Conservation (phyloP, 768 basidiomycete genomes). For the Sistotremastrum niveocremeum region DNA sequence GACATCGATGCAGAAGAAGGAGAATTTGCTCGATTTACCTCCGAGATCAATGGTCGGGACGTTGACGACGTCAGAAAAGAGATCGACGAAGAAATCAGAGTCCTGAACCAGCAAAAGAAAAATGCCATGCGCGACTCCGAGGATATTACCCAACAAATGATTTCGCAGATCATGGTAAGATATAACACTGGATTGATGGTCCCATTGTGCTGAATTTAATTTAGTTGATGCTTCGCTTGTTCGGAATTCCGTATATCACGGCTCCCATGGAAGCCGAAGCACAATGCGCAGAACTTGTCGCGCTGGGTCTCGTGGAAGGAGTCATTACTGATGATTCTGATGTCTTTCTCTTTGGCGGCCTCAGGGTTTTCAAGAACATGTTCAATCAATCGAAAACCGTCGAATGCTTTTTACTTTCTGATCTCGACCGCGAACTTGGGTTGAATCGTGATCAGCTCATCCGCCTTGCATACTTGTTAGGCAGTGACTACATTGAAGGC, state of each 20-base stretch:
- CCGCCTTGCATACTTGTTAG: constrained; percentile 83
- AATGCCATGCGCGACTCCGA: constrained; percentile 88
- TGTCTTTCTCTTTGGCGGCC: constrained; percentile 93
- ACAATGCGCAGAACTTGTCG: constrained; percentile 86
- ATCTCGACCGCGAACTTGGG: constrained; percentile 78
- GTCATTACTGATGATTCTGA: constrained; percentile 99
- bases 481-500: constrained; percentile 94
- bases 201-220: constrained; percentile 8
- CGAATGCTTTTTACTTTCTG: constrained; percentile 80
- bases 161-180: constrained; percentile 59
- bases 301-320: constrained; percentile 81
- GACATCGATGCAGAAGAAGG: constrained; percentile 66
- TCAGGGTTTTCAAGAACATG: constrained; percentile 98
- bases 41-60: constrained; percentile 80
- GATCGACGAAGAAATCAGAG: constrained; percentile 83
- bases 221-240: constrained; percentile 80
- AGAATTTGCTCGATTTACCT: constrained; percentile 86
- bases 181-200: constrained; percentile 35
- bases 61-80: constrained; percentile 71
- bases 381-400: constrained; percentile 99
- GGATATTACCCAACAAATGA: constrained; percentile 91
- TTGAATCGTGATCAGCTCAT: constrained; percentile 78
- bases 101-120: constrained; percentile 71
- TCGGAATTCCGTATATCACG: constrained; percentile 96
- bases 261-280: constrained; percentile 99